phyloP scores from a whole-genome alignment of 495 filamentous ascomycete genomes.

The Aspergillus carlsbadensis region DNA sequence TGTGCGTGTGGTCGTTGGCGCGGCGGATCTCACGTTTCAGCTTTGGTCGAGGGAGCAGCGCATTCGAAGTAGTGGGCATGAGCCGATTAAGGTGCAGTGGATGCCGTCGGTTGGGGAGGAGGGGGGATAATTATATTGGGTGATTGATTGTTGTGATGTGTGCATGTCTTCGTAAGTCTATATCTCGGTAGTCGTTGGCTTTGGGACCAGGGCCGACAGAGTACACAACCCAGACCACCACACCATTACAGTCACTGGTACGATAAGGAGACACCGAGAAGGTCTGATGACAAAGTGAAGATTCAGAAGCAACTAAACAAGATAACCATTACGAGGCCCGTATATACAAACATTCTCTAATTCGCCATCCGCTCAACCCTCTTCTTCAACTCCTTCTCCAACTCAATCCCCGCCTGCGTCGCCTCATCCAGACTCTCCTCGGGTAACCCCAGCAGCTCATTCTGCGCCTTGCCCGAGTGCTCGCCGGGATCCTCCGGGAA shows the following conservation, averaged over 20 bases:
- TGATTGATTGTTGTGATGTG: too few relatives aligned
- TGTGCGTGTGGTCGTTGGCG: slow-evolving; percentile 50
- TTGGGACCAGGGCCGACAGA: too few relatives aligned
- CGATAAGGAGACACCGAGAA: too few relatives aligned
- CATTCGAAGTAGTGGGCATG: slow-evolving; percentile 43
- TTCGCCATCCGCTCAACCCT: too few relatives aligned
- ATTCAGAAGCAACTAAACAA: too few relatives aligned
- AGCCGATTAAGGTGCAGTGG: slow-evolving; percentile 52
- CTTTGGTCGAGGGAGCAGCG: slow-evolving; percentile 49
- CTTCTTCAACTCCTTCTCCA: background rate
- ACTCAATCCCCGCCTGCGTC: slow-evolving; percentile 26
- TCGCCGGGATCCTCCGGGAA: slow-evolving; percentile 45
- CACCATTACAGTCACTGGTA: too few relatives aligned
- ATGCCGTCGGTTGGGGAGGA: slow-evolving; percentile 18
- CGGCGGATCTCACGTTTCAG: slow-evolving; percentile 57
- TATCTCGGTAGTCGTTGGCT: too few relatives aligned
- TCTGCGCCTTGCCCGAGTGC: slow-evolving; percentile 33
- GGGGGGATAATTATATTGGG: background rate
- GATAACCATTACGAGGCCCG: too few relatives aligned
- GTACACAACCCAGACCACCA: too few relatives aligned
- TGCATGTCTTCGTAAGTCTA: too few relatives aligned
- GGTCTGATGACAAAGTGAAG: too few relatives aligned
- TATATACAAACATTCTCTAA: too few relatives aligned
- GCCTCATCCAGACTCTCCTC: slow-evolving; percentile 59
- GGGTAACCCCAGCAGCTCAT: slow-evolving; percentile 51